phyloP scores from a whole-genome alignment of 1,284 basidiomycete genomes.

The Moesziomyces antarcticus region DNA sequence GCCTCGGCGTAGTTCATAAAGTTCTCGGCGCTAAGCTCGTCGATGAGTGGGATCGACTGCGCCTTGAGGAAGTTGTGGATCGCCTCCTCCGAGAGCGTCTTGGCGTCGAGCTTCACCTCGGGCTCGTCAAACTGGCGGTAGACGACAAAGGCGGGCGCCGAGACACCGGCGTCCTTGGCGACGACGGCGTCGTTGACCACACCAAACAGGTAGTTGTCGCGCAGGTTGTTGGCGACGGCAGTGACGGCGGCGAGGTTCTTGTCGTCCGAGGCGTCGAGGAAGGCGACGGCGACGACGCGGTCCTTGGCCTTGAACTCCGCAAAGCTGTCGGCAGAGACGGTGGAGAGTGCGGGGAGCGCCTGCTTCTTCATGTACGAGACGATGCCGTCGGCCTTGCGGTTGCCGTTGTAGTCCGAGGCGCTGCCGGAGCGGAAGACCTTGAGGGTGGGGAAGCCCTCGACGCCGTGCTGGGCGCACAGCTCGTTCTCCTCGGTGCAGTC shows the following conservation, averaged over 20 bases:
- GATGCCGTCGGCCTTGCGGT: slow-evolving; percentile 95
- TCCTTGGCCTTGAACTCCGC: slow-evolving; percentile 88
- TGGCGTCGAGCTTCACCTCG: slow-evolving; percentile 73
- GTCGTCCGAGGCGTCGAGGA: slow-evolving; percentile 78
- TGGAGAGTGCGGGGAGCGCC: slow-evolving; percentile 90
- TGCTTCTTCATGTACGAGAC: slow-evolving; percentile 99
- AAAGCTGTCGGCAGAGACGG: slow-evolving; percentile 79
- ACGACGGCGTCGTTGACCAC: slow-evolving; percentile 74
- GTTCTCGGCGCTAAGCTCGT: slow-evolving; percentile 94
- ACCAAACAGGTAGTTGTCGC: slow-evolving; percentile 94
- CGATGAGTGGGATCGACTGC: slow-evolving; percentile 87
- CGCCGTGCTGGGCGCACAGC: slow-evolving; percentile 73
- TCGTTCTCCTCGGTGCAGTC: slow-evolving; percentile 73
- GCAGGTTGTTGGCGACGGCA: slow-evolving; percentile 82
- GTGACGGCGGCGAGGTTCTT: slow-evolving; percentile 75
- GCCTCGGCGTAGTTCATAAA: slow-evolving; percentile 86
- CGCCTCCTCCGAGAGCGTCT: slow-evolving; percentile 70
- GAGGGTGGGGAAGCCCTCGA: slow-evolving; percentile 90
- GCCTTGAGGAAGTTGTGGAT: slow-evolving; percentile 77
- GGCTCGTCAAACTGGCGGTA: slow-evolving; percentile 94
- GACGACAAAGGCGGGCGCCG: slow-evolving; percentile 84
- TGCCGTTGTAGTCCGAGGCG: slow-evolving; percentile 80
- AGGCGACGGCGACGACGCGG: slow-evolving; percentile 90
- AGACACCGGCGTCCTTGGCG: slow-evolving; percentile 76
- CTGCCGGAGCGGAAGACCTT: slow-evolving; percentile 91